These are phyloP conservation scores for Fusarium sp. DNA, from an alignment of 2,329 filamentous ascomycete species.

Conservation along the genomic window DNA sequence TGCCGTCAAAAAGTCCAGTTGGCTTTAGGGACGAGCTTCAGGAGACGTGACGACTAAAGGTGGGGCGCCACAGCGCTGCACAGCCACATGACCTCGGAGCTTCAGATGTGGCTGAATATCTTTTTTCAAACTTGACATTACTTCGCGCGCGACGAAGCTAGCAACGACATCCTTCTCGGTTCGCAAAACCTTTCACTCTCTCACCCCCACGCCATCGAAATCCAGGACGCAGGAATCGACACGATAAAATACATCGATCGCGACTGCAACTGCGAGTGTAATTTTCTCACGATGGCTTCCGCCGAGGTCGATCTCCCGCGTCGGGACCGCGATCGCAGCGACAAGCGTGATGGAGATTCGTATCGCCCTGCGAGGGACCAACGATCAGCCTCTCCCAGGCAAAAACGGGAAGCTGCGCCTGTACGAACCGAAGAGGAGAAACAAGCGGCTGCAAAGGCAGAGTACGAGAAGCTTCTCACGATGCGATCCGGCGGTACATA, in stretches of 20 bases:
- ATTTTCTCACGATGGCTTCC: constrained; percentile 56
- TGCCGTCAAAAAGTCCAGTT: constrained; percentile 34
- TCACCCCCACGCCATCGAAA: constrained; percentile 29
- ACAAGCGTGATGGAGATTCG: constrained; percentile 61
- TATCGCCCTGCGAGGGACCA: constrained; percentile 58
- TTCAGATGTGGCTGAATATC: constrained; percentile 29
- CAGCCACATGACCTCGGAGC: constrained; percentile 3
- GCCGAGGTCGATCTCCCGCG: constrained; percentile 57
- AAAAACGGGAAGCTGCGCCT: constrained; percentile 53
- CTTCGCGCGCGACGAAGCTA: constrained; percentile 28
- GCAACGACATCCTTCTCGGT: constrained; percentile 27
- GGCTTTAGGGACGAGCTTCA: constrained; percentile 31
- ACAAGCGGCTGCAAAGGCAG: constrained; percentile 87
- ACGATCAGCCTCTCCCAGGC: constrained; percentile 45
- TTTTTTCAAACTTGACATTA: constrained; percentile 31
- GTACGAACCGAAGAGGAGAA: constrained; percentile 81
- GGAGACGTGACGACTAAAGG: constrained; percentile 32
- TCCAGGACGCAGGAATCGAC: background rate
- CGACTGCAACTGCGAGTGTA: background rate
- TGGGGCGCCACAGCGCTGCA: constrained; percentile 29
- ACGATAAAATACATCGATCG: constrained; percentile 1
- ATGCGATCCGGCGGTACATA: constrained; percentile 97
- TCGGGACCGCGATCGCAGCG: constrained; percentile 52
- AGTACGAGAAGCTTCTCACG: constrained; percentile 91
- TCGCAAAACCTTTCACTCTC: constrained; percentile 19